Conservation (phyloP, 1,284 basidiomycete genomes). For the Porodaedalea pini region DNA sequence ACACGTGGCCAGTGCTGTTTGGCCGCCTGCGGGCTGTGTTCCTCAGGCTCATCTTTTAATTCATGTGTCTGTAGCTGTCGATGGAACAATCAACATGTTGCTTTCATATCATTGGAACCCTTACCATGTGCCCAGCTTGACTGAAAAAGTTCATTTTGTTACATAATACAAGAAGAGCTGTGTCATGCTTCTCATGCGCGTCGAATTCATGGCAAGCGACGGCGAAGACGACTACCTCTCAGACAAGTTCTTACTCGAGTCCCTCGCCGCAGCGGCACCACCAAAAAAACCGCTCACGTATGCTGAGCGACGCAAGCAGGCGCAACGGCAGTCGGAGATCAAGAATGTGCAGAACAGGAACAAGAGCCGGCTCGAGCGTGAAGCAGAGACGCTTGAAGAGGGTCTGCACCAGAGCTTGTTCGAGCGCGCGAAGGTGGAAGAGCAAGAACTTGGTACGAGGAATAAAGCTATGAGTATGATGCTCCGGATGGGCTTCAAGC, state of each 20-base stretch:
- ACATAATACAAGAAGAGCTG: neutral
- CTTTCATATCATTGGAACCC: neutral
- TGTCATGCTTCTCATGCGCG: conserved; percentile 16
- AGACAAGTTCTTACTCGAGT: conserved; percentile 68
- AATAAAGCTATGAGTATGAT: conserved; percentile 82
- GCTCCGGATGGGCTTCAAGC: conserved; percentile 87
- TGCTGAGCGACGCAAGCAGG: conserved; percentile 61
- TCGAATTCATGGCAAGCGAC: conserved; percentile 46
- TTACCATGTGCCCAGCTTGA: neutral
- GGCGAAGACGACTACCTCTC: conserved; percentile 82
- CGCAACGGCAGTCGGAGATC: conserved; percentile 47
- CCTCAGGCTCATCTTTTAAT: neutral
- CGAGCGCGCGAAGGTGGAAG: conserved; percentile 66
- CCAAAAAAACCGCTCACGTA: conserved; percentile 52
- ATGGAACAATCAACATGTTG: neutral
- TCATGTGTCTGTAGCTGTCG: conserved; percentile 7
- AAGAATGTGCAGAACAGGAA: conserved; percentile 63
- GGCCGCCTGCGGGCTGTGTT: conserved; percentile 9
- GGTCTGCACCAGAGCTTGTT: conserved; percentile 76
- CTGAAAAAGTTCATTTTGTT: neutral
- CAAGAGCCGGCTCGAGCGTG: conserved; percentile 63
- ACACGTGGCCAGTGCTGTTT: conserved; percentile 6
- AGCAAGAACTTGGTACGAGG: conserved; percentile 35
- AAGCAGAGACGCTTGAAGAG: conserved; percentile 72
- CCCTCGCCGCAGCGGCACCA: conserved; percentile 32